Conservation (phyloP, 2,329 filamentous ascomycete species). For the Monosporascus sp. region DNA sequence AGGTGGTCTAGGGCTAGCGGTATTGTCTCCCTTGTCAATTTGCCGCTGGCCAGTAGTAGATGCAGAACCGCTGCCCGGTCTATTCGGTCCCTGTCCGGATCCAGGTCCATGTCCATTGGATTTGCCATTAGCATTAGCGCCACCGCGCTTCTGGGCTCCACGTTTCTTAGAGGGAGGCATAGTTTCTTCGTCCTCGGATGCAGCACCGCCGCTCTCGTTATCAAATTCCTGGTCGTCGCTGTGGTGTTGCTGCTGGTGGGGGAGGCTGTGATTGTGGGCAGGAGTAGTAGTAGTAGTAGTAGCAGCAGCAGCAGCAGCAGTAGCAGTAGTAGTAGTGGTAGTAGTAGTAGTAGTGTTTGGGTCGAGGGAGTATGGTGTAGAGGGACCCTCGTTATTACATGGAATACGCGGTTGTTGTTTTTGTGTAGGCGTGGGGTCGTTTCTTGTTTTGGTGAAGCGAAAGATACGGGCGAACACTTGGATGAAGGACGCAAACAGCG, state of each 20-base stretch:
- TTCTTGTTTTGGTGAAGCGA: constrained; percentile 16
- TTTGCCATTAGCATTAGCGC: constrained; percentile 14
- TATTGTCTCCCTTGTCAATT: constrained; percentile 10
- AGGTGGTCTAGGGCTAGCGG: constrained; percentile 4
- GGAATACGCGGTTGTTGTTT: not conserved
- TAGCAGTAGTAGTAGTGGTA: too few relatives aligned
- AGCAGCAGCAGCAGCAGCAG: too few relatives aligned
- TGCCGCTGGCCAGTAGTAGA: constrained; percentile 12
- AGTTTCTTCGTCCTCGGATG: constrained; percentile 2
- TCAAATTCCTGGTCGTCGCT: not conserved
- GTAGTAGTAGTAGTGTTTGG: not conserved
- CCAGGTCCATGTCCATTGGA: constrained; percentile 7
- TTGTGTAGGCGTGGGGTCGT: constrained; percentile 3
- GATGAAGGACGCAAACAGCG: constrained; percentile 28
- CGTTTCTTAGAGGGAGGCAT: constrained; percentile 24
- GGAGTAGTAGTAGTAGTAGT: not conserved
- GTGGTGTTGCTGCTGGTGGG: constrained; percentile 1
- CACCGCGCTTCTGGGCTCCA: constrained; percentile 21
- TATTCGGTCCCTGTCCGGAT: constrained; percentile 5
- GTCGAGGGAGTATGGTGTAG: not conserved
- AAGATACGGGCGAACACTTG: constrained; percentile 24
- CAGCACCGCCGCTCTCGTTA: not conserved
- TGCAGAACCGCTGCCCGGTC: not conserved
- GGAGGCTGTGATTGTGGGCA: not conserved
- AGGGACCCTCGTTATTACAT: not conserved